These are phyloP conservation scores for Populus hybrid DNA, from an alignment of 441 rosid species.

Conservation along the genomic window DNA sequence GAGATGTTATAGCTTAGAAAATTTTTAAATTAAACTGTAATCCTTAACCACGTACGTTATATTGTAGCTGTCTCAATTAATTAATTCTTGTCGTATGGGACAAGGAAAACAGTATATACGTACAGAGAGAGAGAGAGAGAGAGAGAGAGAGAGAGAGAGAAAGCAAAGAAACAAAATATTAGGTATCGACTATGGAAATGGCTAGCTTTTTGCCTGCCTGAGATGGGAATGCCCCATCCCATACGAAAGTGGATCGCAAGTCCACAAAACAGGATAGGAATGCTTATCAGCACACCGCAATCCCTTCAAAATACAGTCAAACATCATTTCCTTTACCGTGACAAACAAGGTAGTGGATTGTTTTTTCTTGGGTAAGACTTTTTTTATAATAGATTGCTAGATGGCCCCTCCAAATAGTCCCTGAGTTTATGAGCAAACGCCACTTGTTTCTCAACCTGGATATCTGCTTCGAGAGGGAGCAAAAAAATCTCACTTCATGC, in stretches of 20 bases:
- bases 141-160: background rate
- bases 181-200: background rate
- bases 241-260: background rate
- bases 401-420: background rate
- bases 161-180: background rate
- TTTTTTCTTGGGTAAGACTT: background rate
- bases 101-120: too few species aligned
- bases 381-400: background rate
- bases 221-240: background rate
- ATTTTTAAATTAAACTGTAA: too few species aligned
- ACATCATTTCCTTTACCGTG: background rate
- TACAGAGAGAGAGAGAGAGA: too few species aligned
- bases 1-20: too few species aligned
- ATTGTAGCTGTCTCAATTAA: too few species aligned
- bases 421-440: background rate
- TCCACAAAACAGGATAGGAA: background rate
- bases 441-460: background rate
- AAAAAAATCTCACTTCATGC: too few species aligned
- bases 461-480: too few species aligned
- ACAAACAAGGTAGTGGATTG: background rate
- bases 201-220: background rate
- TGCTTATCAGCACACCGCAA: background rate
- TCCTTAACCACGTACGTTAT: too few species aligned
- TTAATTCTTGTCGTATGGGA: too few species aligned
- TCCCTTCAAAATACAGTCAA: background rate